Base-by-base conservation (phyloP, 495 filamentous ascomycete genomes). In the Daldinia vernicosa region DNA sequence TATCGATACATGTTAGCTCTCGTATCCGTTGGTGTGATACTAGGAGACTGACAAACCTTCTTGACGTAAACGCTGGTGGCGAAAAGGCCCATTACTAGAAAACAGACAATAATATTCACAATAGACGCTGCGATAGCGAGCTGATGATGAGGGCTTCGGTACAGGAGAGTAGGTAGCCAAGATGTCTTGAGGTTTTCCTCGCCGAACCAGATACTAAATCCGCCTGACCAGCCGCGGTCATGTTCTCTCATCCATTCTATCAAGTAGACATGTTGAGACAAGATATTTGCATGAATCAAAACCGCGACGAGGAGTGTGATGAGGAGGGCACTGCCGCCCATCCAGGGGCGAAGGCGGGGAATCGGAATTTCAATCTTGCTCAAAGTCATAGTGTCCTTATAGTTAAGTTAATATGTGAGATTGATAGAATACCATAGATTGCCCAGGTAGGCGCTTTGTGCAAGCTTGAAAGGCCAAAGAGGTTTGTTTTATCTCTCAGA, bases 71-170 rank as follows among this genome's bases (percentile, higher is more conserved):
- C 19, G 17, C 8, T 47, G 3, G 17, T 47, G 24, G 24, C 8
- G 17, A 47, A 47, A 17, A 47, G 43, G 17, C n/a, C 43, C 43
- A 47, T 19, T 47, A 22, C 17, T 47, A 47, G 8, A 47, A 12
- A 22, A 8, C 43, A 24, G 43, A 24, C 15, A 11, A 17, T 8
- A 33, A 33, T 55, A 3, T 55, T 19, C 15, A 19, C 15, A 0
- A 55, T 55, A 15, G 47, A 58, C 33, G 55, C 32, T 19, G 55
- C 55, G 33, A 58, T 58, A 17, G 55, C 55, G 37, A 58, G 55
- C 33, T 58, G 55, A 32, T 58, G 55, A n/a, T 58, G 55, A 24
- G 55, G 47, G 11, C 58, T n/a, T 50, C 40, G 58, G 26, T 60
- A 60, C 12, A 60, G 6, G n/a, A 63, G 32, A 6, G 11, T 14